phyloP scores from a whole-genome alignment of 2,329 filamentous ascomycete species.

The Sporothrix dimorphospora region DNA sequence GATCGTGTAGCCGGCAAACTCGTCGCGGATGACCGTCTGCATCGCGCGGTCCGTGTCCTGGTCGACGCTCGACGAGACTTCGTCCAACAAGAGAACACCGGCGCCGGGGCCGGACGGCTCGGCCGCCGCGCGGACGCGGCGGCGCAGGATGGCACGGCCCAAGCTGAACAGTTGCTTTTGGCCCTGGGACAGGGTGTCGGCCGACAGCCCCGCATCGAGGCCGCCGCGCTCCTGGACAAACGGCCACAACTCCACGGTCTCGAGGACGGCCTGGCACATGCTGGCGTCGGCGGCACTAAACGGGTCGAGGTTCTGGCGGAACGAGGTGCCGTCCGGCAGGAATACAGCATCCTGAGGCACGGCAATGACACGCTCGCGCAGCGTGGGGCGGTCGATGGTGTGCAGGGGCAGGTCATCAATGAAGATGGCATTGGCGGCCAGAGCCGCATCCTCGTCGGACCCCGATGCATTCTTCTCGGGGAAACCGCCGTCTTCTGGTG shows the following conservation, averaged over 20 bases:
- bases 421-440: slow-evolving; percentile 38
- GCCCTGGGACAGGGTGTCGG: slow-evolving; percentile 57
- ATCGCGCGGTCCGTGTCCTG: slow-evolving; percentile 47
- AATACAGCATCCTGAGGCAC: slow-evolving; percentile 60
- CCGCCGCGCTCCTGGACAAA: slow-evolving; percentile 37
- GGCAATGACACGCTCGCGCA: slow-evolving; percentile 54
- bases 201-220: slow-evolving; percentile 46
- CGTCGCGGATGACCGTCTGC: slow-evolving; percentile 46
- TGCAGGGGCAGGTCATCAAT: slow-evolving; percentile 50
- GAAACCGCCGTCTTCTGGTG: background rate
- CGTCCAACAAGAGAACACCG: slow-evolving; percentile 46
- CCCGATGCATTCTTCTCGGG: background rate
- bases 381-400: slow-evolving; percentile 45
- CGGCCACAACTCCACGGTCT: slow-evolving; percentile 41
- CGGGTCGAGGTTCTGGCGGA: slow-evolving; percentile 51
- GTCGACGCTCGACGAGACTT: slow-evolving; percentile 49
- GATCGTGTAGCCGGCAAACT: slow-evolving; percentile 56
- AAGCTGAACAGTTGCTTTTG: slow-evolving; percentile 68
- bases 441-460: background rate
- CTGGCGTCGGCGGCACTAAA: slow-evolving; percentile 39
- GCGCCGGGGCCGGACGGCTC: background rate
- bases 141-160: slow-evolving; percentile 59
- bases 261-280: slow-evolving; percentile 43
- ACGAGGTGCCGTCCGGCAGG: slow-evolving; percentile 45
- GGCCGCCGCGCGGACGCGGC: slow-evolving; percentile 30